Base-by-base conservation (phyloP, 192 early-diverging fungal species). In the Anaeromyces robustus region DNA sequence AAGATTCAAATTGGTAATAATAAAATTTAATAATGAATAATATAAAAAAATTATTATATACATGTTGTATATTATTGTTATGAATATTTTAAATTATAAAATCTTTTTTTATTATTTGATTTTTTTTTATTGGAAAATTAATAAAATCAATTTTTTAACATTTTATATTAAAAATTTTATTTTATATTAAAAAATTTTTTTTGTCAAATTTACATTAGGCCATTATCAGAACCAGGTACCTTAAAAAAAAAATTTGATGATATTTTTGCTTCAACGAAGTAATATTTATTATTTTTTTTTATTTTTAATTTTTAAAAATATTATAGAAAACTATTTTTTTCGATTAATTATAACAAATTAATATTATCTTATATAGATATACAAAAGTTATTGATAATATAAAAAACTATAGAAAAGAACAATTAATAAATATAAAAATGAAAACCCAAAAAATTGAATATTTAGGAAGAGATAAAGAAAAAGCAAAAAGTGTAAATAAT, bases 161-260 rank as follows among this genome's bases (percentile, higher is more conserved):
- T n/a, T n/a, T n/a, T n/a, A n/a, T n/a, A n/a, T n/a, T n/a, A n/a
- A n/a, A n/a, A n/a, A n/a, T n/a, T n/a, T n/a, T n/a, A n/a, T n/a
- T n/a, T n/a, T n/a, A n/a, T n/a, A n/a, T n/a, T n/a, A n/a, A n/a
- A n/a, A n/a, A n/a, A n/a, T n/a, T n/a, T n/a, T n/a, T n/a, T n/a
- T n/a, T n/a, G n/a, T n/a, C n/a, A n/a, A n/a, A 30, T 30, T 30
- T 7, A 29, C 12, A 7, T 7, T 30, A 30, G 91, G 97, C 98
- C 98, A 19, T 88, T 99, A 16, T 90, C 95, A 0, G 98, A 99
- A 82, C 92, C 97, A 0, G 80, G 86, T 6, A 81, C 89, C 9
- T 81, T 99, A 37, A 99, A 99, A 82, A 98, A 98, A 82, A 95
- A 93, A 81, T 99, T 99, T 87, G 97, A 99, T 86, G 98, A 98